Percentiles rank a stretch among this genome's conserved stretches.
Conservation (phyloP, 345 rosid genomes). For the Gossypium raimondii region DNA sequence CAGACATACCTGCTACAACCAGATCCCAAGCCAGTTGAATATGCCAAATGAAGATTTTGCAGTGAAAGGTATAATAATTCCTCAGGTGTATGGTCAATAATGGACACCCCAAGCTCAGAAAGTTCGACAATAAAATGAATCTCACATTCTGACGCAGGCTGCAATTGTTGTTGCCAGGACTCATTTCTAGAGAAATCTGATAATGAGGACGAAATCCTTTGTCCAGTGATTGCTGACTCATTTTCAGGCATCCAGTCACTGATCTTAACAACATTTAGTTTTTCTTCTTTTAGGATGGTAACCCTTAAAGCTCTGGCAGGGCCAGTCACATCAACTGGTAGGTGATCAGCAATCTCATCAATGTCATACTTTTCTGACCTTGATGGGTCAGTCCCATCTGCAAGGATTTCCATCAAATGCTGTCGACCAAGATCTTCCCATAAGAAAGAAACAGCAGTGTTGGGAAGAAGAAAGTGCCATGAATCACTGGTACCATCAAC, state of each 20-base stretch:
- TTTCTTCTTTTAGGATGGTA: slow-evolving; percentile 78
- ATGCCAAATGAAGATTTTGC: slow-evolving; percentile 72
- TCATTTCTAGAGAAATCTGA: slow-evolving; percentile 44
- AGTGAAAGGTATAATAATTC: slow-evolving; percentile 85
- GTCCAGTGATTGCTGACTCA: slow-evolving; percentile 41
- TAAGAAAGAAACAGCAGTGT: slow-evolving; percentile 81
- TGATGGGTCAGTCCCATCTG: slow-evolving; percentile 63
- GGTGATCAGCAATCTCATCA: slow-evolving; percentile 81
- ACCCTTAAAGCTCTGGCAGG: slow-evolving; percentile 73
- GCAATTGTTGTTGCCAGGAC: slow-evolving; percentile 41
- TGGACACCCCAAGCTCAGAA: slow-evolving; percentile 88
- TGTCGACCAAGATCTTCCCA: slow-evolving; percentile 96
- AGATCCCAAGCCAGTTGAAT: slow-evolving; percentile 91
- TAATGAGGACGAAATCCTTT: slow-evolving; percentile 34
- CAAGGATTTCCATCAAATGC: slow-evolving; percentile 64
- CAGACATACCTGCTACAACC: slow-evolving; percentile 72
- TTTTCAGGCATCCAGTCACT: slow-evolving; percentile 95
- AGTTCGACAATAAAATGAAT: slow-evolving; percentile 87
- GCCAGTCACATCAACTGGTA: slow-evolving; percentile 47
- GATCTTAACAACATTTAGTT: slow-evolving; percentile 64
- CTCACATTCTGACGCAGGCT: slow-evolving; percentile 49
- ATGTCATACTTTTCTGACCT: slow-evolving; percentile 59
- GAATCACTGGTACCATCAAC: slow-evolving; percentile 67
- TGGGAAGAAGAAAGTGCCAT: slow-evolving; percentile 88
- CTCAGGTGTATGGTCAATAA: slow-evolving; percentile 93